Evolutionary conservation across 768 basidiomycete genomes (phyloP), one percentile per base, ranked within the genome.

Genomic region (Podaxis pistillaris): DNA sequence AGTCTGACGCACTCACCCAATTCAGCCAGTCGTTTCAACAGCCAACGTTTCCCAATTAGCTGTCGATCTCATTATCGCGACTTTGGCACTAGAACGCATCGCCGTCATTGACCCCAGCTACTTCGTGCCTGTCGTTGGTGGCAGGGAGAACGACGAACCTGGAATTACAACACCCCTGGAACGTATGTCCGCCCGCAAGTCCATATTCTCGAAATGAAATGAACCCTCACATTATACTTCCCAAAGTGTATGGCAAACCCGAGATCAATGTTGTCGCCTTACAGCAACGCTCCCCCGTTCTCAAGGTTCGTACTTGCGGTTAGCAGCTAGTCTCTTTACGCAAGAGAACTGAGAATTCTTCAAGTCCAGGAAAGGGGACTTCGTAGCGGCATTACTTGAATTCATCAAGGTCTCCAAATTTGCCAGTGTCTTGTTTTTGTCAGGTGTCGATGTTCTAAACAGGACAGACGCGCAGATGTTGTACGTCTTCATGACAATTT

Each of bases 21-120:
- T 26, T 47, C 65, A 85, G 83, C 91, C 93, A 37, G 70, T 92
- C 49, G 90, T 94, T 11, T 93, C 92, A 4, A 84, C 85, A 11
- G 92, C 89, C 53, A 94, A 94, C 75, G 82, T 94, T 47, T 80
- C 86, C n/a, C 92, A 94, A 69, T 79, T 94, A 12, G 84, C 91
- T 0, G 85, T 77, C 9, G 92, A 94, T 73, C 75, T 94, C 17
- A 75, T 94, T 64, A 86, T 93, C 64, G 73, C 87, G 4, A 86
- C 88, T 1, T 77, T 91, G 52, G 78, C 78, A 33, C 79, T 94
- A 22, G 72, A 76, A 56, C 78, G 82, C 51, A 74, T 92, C 7
- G 93, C 88, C 37, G 73, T 84, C 9, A 79, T 93, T 52, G 86
- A 93, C 67, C 75, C 86, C 19, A 76, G 75, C 38, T 83, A 83